Percentiles rank a stretch among this genome's conserved stretches.
phyloP scores from a whole-genome alignment of 139 green algal genomes.

The Auxenochlorella pyrenoidosa region DNA sequence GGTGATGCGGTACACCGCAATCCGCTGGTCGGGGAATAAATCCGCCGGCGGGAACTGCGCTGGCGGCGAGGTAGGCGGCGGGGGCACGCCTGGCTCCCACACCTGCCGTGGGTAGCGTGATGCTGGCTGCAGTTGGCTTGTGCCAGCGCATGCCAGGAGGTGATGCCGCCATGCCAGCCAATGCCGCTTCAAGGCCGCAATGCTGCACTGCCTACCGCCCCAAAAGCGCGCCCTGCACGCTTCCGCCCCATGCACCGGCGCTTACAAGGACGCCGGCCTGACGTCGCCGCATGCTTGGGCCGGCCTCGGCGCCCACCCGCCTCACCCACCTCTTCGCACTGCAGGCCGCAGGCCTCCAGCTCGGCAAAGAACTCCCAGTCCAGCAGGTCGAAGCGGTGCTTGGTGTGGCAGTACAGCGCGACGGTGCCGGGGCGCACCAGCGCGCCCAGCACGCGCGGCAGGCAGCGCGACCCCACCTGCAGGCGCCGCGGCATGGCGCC shows the following conservation, averaged over 20 bases:
- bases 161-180: too few species aligned
- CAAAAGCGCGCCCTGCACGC: too few species aligned
- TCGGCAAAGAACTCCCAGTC: conserved; percentile 40
- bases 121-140: too few species aligned
- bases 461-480: conserved; percentile 33
- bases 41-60: conserved; percentile 38
- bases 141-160: neutral
- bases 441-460: conserved; percentile 32
- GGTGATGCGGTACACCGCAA: conserved; percentile 47
- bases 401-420: conserved; percentile 50
- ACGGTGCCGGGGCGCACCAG: neutral
- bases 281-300: too few species aligned
- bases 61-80: conserved; percentile 45
- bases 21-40: conserved; percentile 56
- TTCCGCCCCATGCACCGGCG: conserved; percentile 23
- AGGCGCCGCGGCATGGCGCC: neutral
- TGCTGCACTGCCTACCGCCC: too few species aligned
- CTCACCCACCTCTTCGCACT: conserved; percentile 40
- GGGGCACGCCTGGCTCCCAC: conserved; percentile 29
- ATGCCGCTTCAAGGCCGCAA: too few species aligned
- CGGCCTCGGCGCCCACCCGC: too few species aligned
- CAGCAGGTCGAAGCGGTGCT: conserved; percentile 42
- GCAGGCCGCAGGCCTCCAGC: conserved; percentile 35
- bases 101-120: neutral
- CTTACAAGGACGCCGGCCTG: too few species aligned